phyloP scores from a whole-genome alignment of 2,329 filamentous ascomycete species.

The Exophiala oligosperma region DNA sequence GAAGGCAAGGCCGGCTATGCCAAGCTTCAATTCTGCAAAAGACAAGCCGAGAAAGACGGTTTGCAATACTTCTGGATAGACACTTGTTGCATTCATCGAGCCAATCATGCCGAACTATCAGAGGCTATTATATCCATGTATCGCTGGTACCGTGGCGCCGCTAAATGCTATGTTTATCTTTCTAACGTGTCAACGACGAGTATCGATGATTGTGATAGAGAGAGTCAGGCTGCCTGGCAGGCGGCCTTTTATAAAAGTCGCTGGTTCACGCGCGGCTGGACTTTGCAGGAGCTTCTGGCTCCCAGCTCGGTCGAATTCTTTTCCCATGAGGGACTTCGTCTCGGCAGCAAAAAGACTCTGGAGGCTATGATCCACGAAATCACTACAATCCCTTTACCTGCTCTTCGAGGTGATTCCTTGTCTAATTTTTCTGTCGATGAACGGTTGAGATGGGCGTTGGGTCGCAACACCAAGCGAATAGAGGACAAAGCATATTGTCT shows the following conservation, averaged over 20 bases:
- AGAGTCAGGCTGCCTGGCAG: background rate
- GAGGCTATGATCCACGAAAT: slow-evolving; percentile 27
- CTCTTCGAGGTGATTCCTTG: slow-evolving; percentile 24
- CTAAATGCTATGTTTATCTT: slow-evolving; percentile 27
- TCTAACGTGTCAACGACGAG: slow-evolving; percentile 12
- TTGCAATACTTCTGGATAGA: slow-evolving; percentile 32
- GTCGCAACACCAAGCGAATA: slow-evolving; percentile 23
- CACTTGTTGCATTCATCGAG: slow-evolving; percentile 32
- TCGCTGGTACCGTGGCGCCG: slow-evolving; percentile 28
- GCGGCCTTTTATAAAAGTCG: slow-evolving; percentile 4
- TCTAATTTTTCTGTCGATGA: slow-evolving; percentile 27
- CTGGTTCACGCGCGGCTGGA: slow-evolving; percentile 8
- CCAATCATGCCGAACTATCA: slow-evolving; percentile 27
- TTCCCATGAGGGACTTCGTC: slow-evolving; percentile 16
- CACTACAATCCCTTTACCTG: slow-evolving; percentile 25
- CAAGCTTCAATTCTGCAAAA: slow-evolving; percentile 13
- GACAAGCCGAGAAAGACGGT: slow-evolving; percentile 10
- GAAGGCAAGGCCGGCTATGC: slow-evolving; percentile 20
- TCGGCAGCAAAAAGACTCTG: slow-evolving; percentile 30
- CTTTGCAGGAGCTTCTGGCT: slow-evolving; percentile 28
- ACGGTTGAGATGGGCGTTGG: slow-evolving; percentile 27
- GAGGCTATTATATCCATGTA: slow-evolving; percentile 30
- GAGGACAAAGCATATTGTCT: slow-evolving; percentile 36
- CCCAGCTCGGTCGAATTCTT: slow-evolving; percentile 31
- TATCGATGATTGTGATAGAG: background rate